phyloP scores from a whole-genome alignment of 306 rosid genomes.

The Fragaria vesca region DNA sequence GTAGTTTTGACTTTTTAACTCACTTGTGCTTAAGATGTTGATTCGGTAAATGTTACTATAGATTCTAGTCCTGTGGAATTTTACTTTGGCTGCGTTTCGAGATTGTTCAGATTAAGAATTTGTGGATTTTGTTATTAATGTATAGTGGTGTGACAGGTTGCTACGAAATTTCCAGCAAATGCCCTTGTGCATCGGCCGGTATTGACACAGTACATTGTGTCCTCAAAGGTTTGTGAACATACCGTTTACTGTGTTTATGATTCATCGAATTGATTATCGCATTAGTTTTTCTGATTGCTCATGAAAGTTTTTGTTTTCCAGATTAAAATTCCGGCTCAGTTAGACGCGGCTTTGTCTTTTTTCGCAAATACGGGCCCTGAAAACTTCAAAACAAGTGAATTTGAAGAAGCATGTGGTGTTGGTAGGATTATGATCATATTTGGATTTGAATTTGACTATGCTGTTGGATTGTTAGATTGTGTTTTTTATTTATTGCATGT shows the following conservation, averaged over 20 bases:
- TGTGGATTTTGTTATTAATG: neutral
- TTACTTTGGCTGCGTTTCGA: neutral
- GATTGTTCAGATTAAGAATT: neutral
- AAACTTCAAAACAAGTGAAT: constrained; percentile 47
- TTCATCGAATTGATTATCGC: neutral
- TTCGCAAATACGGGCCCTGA: constrained; percentile 48
- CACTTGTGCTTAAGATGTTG: neutral
- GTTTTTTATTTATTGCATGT: constrained; percentile 1
- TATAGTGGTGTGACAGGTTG: constrained; percentile 57
- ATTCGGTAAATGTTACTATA: neutral
- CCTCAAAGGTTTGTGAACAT: constrained; percentile 52
- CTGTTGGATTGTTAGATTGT: neutral
- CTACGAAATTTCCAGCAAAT: constrained; percentile 84
- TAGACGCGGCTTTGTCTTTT: constrained; percentile 79
- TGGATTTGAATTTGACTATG: neutral
- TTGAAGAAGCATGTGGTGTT: constrained; percentile 93
- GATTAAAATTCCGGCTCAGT: constrained; percentile 83
- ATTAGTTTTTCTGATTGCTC: neutral
- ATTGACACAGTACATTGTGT: constrained; percentile 58
- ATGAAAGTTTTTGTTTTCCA: constrained; percentile 32
- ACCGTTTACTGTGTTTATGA: neutral
- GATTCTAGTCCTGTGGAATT: neutral
- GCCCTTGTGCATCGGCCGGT: constrained; percentile 78
- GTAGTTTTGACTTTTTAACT: neutral
- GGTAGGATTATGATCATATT: constrained; percentile 47